Base-by-base conservation (phyloP, 768 basidiomycete species). In the Pleurotus tuoliensis region DNA sequence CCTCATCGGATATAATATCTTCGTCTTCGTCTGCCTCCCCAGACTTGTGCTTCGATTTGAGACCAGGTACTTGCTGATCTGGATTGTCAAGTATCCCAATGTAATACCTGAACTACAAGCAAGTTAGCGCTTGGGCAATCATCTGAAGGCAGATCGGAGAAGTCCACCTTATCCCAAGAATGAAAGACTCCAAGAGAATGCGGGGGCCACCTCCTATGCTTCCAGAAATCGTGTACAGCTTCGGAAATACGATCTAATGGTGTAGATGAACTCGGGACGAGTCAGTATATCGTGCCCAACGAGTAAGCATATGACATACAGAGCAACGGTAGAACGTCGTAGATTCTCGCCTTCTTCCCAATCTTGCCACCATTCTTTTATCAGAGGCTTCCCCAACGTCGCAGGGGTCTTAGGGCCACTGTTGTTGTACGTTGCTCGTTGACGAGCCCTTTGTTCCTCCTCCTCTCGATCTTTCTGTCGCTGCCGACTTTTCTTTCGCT, bases 281-380 rank as follows among this genome's bases (percentile, higher is more conserved):
- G 30, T 34, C 30, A 34, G 30, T 11, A 34, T 9, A 34, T 8
- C 11, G 30, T 34, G 30, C 7, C 30, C 30, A 34, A 11, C 11
- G 11, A 11, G 11, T 34, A 34, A 34, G 30, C 9, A 11, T 3
- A 9, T 6, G 13, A 73, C 84, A 62, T 59, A 88, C 87, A 72
- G 67, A 63, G 88, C 75, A 56, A 79, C 80, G 37, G 68, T 71
- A 41, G 69, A 69, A 25, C 64, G 70, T 39, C 82, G 73, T 30
- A 76, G 68, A 47, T 74, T 68, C 65, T 90, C 88, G 3, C 71
- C 73, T 41, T 86, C 81, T 49, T 79, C 80, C 90, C 90, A 92
- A n/a, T 81, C 72, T 58, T 88, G 82, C 72, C 79, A 88, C 88
- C 88, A 92, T 41, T 73, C 72, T 58, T 65, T 72, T 27, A 65